These are phyloP conservation scores for Pseudonitzschia multistriata DNA, from an alignment of 108 stramenopile species.

Conservation along the genomic window DNA sequence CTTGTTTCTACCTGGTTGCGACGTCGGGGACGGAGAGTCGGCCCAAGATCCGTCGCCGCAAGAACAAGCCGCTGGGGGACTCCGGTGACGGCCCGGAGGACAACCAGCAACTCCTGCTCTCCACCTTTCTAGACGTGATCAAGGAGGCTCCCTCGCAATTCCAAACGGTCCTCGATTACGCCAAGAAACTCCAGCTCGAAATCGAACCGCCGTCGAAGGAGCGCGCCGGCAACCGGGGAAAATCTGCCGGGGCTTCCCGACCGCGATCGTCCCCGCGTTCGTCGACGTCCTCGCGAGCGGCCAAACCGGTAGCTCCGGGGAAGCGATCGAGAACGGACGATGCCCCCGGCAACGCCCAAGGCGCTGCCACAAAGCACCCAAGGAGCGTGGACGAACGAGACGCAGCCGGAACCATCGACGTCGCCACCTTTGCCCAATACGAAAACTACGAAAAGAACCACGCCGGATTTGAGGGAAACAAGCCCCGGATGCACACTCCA, in stretches of 20 bases:
- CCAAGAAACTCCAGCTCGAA: neutral
- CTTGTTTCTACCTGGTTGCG: slow-evolving; percentile 55
- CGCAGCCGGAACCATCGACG: neutral
- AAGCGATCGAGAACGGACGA: slow-evolving; percentile 6
- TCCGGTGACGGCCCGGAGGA: neutral
- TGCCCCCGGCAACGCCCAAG: neutral
- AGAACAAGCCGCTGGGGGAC: neutral
- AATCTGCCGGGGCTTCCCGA: neutral
- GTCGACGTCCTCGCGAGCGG: neutral
- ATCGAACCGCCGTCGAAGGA: neutral
- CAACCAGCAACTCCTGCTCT: neutral
- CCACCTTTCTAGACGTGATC: slow-evolving; percentile 13
- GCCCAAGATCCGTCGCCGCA: neutral
- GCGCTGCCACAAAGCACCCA: neutral
- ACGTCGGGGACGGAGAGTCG: neutral
- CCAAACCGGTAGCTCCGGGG: neutral
- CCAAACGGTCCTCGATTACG: slow-evolving; percentile 9
- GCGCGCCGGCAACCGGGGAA: neutral
- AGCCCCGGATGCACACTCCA: too few species aligned
- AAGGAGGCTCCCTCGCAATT: neutral
- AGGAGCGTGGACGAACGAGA: neutral
- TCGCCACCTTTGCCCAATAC: too few species aligned
- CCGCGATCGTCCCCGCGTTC: neutral
- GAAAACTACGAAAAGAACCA: neutral
- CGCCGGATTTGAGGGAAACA: too few species aligned